phyloP scores from a whole-genome alignment of 768 basidiomycete species.

The Mycena filopes region DNA sequence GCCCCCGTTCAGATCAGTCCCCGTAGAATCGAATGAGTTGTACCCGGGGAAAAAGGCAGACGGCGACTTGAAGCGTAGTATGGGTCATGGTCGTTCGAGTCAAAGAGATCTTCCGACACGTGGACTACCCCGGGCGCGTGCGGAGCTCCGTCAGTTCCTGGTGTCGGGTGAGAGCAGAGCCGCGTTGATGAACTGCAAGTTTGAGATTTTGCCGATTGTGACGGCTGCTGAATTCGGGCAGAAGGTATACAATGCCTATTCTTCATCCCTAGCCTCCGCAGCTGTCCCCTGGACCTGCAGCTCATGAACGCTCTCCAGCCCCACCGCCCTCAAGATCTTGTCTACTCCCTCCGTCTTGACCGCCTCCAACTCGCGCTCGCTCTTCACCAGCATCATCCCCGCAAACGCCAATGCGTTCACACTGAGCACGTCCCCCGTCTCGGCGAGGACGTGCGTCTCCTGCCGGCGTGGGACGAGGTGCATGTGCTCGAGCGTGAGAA shows the following conservation, averaged over 20 bases:
- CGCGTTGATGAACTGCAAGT: too few species aligned
- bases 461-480: constrained; percentile 83
- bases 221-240: too few species aligned
- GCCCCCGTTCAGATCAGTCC: too few species aligned
- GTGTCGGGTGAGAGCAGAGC: too few species aligned
- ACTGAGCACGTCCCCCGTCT: constrained; percentile 67
- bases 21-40: too few species aligned
- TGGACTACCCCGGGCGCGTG: too few species aligned
- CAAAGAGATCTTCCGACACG: background rate
- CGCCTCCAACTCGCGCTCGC: constrained; percentile 76
- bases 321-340: constrained; percentile 73
- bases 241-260: background rate
- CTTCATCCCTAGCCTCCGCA: constrained; percentile 44
- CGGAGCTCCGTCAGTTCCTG: too few species aligned
- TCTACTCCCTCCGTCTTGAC: constrained; percentile 72
- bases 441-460: constrained; percentile 65
- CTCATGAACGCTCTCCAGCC: constrained; percentile 74
- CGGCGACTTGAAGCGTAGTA: constrained; percentile 35
- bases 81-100: constrained; percentile 23
- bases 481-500: constrained; percentile 85
- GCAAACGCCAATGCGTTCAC: constrained; percentile 92
- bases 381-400: constrained; percentile 90
- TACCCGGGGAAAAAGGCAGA: constrained; percentile 46
- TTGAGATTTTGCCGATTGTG: too few species aligned
- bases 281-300: constrained; percentile 64